Evolutionary conservation across 805 yeast genomes (phyloP), one percentile per base, ranked within the genome.

Genomic region (Candida andamanensis): DNA sequence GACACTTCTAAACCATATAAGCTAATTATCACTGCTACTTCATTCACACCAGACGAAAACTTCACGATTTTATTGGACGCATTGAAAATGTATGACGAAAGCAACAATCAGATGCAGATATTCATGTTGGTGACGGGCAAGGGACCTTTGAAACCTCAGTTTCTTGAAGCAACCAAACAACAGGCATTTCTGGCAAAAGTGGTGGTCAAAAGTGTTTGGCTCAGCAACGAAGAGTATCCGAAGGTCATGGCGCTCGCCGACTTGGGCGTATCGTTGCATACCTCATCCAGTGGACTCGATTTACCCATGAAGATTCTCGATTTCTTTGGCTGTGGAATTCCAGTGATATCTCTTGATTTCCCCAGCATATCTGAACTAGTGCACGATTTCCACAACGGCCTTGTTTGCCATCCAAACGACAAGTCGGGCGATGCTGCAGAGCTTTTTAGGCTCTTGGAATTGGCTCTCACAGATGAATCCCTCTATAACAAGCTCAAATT

Each of bases 281-380:
- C 80, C 4, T 89, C 97, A 0, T 82, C 95, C 27, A 83, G 95
- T 28, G 98, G 99, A 0, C 68, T 84, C 35, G 99, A 92, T 50
- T 67, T 92, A 36, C 99, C 99, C 1, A 92, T 92, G 99, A 92
- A 92, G 56, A 84, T 92, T 21, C 80, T 90, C 5, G 99, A 92
- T 50, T 78, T 90, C 73, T 89, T 90, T 64, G 98, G 98, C 0
- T 84, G 92, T 42, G 97, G 97, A 0, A 63, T 92, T 9, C 99
- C 98, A 1, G 97, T 87, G 0, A 64, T 89, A 2, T 76, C 95
- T 0, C 63, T 89, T 36, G 63, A 69, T 22, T 92, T 85, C 52
- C 76, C 81, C 0, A 90, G 95, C 2, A 69, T 90, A 10, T 63
- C 65, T 5, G 98, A 92, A 52, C 62, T 92, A 26, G 90, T 92